These are phyloP conservation scores for Vigna radiata DNA, from an alignment of 306 rosid species.

Conservation along the genomic window DNA sequence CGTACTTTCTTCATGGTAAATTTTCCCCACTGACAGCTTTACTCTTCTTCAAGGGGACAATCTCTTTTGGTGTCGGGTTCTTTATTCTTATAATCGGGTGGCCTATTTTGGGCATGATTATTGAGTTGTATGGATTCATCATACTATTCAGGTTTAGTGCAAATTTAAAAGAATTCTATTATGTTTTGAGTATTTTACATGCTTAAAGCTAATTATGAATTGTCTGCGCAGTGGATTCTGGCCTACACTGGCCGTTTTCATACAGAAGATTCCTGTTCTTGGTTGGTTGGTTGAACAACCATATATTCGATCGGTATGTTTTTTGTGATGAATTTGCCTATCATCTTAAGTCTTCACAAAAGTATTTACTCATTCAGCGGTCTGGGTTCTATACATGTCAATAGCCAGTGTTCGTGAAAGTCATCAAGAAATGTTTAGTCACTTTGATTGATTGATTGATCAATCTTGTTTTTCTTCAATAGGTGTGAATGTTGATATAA, in stretches of 20 bases:
- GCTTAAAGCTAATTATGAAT: slow-evolving; percentile 48
- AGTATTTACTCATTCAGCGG: slow-evolving; percentile 18
- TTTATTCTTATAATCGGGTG: slow-evolving; percentile 86
- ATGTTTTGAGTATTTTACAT: slow-evolving; percentile 26
- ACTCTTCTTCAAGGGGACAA: slow-evolving; percentile 71
- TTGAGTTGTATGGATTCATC: slow-evolving; percentile 92
- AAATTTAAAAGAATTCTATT: slow-evolving; percentile 33
- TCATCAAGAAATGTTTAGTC: slow-evolving; percentile 30
- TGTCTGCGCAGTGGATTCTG: slow-evolving; percentile 90
- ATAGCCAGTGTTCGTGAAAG: slow-evolving; percentile 14
- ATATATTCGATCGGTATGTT: slow-evolving; percentile 79
- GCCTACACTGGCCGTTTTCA: slow-evolving; percentile 95
- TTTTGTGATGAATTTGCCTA: slow-evolving; percentile 26
- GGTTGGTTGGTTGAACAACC: slow-evolving; percentile 97
- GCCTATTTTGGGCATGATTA: slow-evolving; percentile 94
- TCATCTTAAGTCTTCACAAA: neutral
- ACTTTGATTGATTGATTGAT: slow-evolving; percentile 17
- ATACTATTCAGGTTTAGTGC: slow-evolving; percentile 82
- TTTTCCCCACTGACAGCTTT: slow-evolving; percentile 5
- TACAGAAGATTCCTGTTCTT: slow-evolving; percentile 92
- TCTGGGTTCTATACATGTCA: slow-evolving; percentile 17
- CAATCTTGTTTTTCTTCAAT: slow-evolving; percentile 19
- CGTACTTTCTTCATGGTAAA: slow-evolving; percentile 24
- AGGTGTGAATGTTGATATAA: slow-evolving; percentile 4
- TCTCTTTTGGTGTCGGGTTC: slow-evolving; percentile 95